These are phyloP conservation scores for Dipodascus geniculatus DNA, from an alignment of 805 yeast species.

Conservation along the genomic window DNA sequence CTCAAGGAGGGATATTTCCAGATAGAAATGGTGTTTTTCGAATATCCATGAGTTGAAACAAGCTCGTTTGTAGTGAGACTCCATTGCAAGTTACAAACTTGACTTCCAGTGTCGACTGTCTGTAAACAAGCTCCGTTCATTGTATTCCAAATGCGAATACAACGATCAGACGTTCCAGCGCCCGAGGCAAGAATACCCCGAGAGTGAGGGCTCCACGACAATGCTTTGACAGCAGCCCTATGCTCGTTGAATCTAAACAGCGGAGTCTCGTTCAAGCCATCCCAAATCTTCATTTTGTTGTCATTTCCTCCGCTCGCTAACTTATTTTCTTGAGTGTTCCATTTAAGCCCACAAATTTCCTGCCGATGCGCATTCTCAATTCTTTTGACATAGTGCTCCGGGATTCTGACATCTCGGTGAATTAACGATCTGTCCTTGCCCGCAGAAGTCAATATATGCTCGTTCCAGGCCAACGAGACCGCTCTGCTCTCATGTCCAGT, in stretches of 20 bases:
- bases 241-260: constrained; percentile 68
- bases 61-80: constrained; percentile 83
- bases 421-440: constrained; percentile 73
- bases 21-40: constrained; percentile 76
- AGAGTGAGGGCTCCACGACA: constrained; percentile 97
- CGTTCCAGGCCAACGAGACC: constrained; percentile 88
- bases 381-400: constrained; percentile 66
- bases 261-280: constrained; percentile 59
- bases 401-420: constrained; percentile 84
- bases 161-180: constrained; percentile 91
- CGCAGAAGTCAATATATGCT: constrained; percentile 78
- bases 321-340: constrained; percentile 87
- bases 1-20: constrained; percentile 94
- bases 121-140: constrained; percentile 58
- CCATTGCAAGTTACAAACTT: constrained; percentile 91
- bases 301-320: constrained; percentile 95
- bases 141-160: constrained; percentile 87
- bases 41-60: constrained; percentile 90
- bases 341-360: constrained; percentile 91
- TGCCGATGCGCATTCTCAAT: constrained; percentile 67
- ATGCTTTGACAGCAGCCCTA: constrained; percentile 90
- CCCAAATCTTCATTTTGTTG: constrained; percentile 79
- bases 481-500: constrained; percentile 82
- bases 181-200: constrained; percentile 89
- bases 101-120: constrained; percentile 89